These are phyloP conservation scores for Papiliotrema fonsecae DNA, from an alignment of 1,284 basidiomycete genomes.

Conservation along the genomic window DNA sequence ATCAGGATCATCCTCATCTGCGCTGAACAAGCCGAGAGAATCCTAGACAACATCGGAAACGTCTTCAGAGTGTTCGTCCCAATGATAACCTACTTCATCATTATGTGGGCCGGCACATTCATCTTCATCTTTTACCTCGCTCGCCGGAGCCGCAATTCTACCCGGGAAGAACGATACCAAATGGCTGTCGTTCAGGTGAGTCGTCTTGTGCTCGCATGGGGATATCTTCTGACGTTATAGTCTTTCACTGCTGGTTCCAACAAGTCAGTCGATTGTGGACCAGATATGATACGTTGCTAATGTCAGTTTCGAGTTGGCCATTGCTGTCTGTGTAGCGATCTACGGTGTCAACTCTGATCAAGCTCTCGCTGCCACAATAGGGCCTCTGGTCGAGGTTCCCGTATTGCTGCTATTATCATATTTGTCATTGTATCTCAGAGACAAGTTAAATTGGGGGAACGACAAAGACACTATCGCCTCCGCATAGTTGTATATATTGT, in stretches of 20 bases:
- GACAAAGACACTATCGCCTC: too few relatives aligned
- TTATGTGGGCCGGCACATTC: conserved; percentile 71
- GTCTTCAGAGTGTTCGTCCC: conserved; percentile 77
- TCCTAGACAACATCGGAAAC: conserved; percentile 62
- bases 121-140: conserved; percentile 9
- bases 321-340: conserved; percentile 73
- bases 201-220: neutral
- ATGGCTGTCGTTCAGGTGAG: conserved; percentile 59
- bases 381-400: conserved; percentile 71
- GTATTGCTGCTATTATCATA: conserved; percentile 69
- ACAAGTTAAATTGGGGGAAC: conserved; percentile 52
- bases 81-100: conserved; percentile 67
- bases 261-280: conserved; percentile 46
- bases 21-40: conserved; percentile 61
- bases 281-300: too few relatives aligned
- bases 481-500: too few relatives aligned
- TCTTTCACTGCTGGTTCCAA: conserved; percentile 45
- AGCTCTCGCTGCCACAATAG: conserved; percentile 67
- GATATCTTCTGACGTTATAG: conserved; percentile 45
- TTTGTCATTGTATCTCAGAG: conserved; percentile 58
- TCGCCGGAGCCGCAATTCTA: neutral
- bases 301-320: conserved; percentile 60
- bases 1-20: conserved; percentile 60
- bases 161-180: conserved; percentile 53
- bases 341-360: conserved; percentile 70